Base-by-base conservation (phyloP, 805 yeast genomes). In the Priceomyces castillae region DNA sequence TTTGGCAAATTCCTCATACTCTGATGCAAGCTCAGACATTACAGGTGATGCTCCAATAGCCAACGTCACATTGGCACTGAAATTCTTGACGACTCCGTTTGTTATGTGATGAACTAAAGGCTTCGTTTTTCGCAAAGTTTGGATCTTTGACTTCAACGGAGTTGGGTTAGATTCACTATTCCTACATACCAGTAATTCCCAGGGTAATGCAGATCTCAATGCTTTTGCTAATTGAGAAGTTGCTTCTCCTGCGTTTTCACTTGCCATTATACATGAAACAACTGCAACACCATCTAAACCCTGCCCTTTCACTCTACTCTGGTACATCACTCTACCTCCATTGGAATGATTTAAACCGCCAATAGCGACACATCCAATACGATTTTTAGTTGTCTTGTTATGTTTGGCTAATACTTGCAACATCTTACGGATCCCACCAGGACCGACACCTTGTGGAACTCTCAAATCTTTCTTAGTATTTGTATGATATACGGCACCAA, bases 61-160 rank as follows among this genome's bases (percentile, higher is more conserved):
- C 43, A 90, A 67, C 0, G 94, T 80, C 5, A 87, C 86, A 56
- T 90, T 90, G 4, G 97, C 97, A 45, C 90, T 84, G 57, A 87
- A 81, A 59, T 87, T 86, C 56, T 86, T 86, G 20, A 86, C 96
- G n/a, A 90, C 97, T 43, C 75, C 77, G 57, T 90, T 90, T 16
- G 96, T 90, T 46, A 90, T 83, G 54, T 90, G 95, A 56, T 90
- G 97, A 6, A 88, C 82, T 50, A 90, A 62, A 0, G 96, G 95
- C 4, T 69, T 65, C 0, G 50, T 49, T 11, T 43, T 7, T 42
- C 11, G 65, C 4, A 65, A 57, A 2, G 52, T 49, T 4, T 41
- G 38, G 5, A 44, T 40, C 16, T 57, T 30, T 2, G 15, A 16
- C n/a, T 18, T 43, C 17, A 30, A 15, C 3, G 34, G 14, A 9